These are phyloP conservation scores for Adansonia gregorii DNA, from an alignment of 441 rosid species.

Conservation along the genomic window DNA sequence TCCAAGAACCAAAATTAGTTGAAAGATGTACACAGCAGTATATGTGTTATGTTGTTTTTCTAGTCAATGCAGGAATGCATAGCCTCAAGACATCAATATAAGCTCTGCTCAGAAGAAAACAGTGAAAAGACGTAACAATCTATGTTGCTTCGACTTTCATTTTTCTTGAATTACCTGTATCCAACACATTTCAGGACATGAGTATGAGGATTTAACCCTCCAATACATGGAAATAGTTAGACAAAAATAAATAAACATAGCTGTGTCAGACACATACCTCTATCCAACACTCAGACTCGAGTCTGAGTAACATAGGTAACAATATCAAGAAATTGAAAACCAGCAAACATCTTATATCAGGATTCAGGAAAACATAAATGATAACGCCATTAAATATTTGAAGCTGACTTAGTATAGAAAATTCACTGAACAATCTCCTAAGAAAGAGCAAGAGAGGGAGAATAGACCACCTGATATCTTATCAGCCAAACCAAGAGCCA, in stretches of 20 bases:
- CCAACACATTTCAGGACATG: no score
- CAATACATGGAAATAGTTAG: no score
- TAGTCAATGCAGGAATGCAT: neutral
- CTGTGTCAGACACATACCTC: no score
- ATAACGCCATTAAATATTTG: conserved; percentile 1
- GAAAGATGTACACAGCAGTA: neutral
- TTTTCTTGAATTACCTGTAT: no score
- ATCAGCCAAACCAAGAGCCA: conserved; percentile 31
- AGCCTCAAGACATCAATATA: neutral
- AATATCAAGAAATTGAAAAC: neutral
- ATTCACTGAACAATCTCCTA: neutral
- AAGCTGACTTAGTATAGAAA: neutral
- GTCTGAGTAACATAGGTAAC: no score
- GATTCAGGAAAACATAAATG: neutral
- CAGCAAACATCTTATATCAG: neutral
- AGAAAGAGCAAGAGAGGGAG: neutral
- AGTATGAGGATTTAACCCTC: no score
- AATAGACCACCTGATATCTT: conserved; percentile 24
- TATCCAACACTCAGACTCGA: no score
- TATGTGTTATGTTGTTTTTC: neutral
- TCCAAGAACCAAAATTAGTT: neutral
- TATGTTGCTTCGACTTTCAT: no score
- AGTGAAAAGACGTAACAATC: neutral
- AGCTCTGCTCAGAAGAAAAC: conserved; percentile 2
- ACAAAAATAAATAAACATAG: no score